These are phyloP conservation scores for Cryphonectria japonica DNA, from an alignment of 2,329 filamentous ascomycete species.

Conservation along the genomic window DNA sequence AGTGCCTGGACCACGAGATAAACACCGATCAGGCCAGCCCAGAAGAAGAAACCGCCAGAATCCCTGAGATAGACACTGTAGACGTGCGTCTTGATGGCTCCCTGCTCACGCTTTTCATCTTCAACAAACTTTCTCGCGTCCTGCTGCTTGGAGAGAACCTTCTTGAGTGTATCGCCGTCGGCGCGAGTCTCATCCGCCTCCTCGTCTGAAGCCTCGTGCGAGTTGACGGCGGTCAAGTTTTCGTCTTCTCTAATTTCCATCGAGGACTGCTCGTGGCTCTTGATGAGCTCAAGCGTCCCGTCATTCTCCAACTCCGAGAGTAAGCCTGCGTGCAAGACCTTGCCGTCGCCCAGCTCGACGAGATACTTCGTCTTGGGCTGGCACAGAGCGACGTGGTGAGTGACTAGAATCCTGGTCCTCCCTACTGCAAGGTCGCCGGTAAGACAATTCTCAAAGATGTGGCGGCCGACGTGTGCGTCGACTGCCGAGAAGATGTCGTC, in stretches of 20 bases:
- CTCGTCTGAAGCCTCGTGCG: conserved; percentile 52
- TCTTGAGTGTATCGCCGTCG: conserved; percentile 49
- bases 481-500: conserved; percentile 86
- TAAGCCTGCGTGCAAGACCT: conserved; percentile 65
- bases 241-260: conserved; percentile 55
- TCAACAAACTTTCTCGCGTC: conserved; percentile 72
- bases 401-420: conserved; percentile 77
- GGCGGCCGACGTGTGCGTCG: conserved; percentile 78
- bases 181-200: conserved; percentile 44
- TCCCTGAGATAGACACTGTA: conserved; percentile 70
- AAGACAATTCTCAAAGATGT: conserved; percentile 77
- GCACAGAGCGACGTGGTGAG: conserved; percentile 76
- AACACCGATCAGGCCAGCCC: conserved; percentile 56
- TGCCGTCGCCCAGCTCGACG: conserved; percentile 72
- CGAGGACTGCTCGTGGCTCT: conserved; percentile 55
- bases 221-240: conserved; percentile 57
- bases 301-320: conserved; percentile 66
- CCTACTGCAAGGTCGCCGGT: conserved; percentile 70
- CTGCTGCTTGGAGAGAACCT: conserved; percentile 52
- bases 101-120: conserved; percentile 73
- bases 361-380: conserved; percentile 73
- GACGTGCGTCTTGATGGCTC: conserved; percentile 68
- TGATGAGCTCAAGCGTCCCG: conserved; percentile 60
- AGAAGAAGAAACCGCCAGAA: conserved; percentile 66
- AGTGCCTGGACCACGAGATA: conserved; percentile 61